Evolutionary conservation across 2,329 filamentous ascomycete genomes (phyloP).

Genomic region (Neonectria faginata): DNA sequence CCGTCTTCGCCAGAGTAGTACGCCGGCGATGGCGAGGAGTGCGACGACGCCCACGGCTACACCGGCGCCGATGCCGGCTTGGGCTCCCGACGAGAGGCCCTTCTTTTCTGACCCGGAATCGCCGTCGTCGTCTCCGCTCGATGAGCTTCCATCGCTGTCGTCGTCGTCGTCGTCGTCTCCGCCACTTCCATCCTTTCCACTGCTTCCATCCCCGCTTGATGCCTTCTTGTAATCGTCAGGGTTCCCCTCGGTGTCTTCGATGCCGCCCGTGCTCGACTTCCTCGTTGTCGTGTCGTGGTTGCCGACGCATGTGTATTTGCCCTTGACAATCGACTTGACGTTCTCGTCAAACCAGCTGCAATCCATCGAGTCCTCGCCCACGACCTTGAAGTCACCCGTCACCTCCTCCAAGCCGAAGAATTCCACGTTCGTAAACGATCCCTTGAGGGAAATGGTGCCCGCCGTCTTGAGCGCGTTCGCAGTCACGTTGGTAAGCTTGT

Average conservation of each 20-base stretch:
- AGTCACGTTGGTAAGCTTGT: slow-evolving; percentile 43
- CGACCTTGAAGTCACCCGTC: slow-evolving; percentile 44
- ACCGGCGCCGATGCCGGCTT: slow-evolving; percentile 41
- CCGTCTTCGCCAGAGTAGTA: slow-evolving; percentile 40
- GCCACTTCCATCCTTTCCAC: slow-evolving; percentile 5
- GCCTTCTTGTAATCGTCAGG: slow-evolving; percentile 43
- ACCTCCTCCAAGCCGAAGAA: slow-evolving; percentile 45
- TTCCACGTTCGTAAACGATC: slow-evolving; percentile 43
- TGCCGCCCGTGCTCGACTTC: slow-evolving; percentile 44
- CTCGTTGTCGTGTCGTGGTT: slow-evolving; percentile 43
- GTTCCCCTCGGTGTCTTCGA: slow-evolving; percentile 44
- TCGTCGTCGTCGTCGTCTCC: neutral
- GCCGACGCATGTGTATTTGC: slow-evolving; percentile 43
- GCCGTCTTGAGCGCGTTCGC: slow-evolving; percentile 45
- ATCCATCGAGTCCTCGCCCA: slow-evolving; percentile 44
- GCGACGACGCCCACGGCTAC: slow-evolving; percentile 25
- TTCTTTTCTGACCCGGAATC: slow-evolving; percentile 21
- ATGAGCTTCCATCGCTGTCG: slow-evolving; percentile 19
- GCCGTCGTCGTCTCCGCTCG: slow-evolving; percentile 2
- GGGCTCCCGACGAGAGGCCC: slow-evolving; percentile 42
- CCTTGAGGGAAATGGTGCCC: slow-evolving; percentile 42
- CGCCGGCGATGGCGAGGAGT: slow-evolving; percentile 23
- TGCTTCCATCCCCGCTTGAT: slow-evolving; percentile 16
- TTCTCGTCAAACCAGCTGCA: slow-evolving; percentile 48
- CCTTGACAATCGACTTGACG: slow-evolving; percentile 42